These are phyloP conservation scores for Forsythia suspensa DNA, from an alignment of 257 asterid species.

Conservation along the genomic window DNA sequence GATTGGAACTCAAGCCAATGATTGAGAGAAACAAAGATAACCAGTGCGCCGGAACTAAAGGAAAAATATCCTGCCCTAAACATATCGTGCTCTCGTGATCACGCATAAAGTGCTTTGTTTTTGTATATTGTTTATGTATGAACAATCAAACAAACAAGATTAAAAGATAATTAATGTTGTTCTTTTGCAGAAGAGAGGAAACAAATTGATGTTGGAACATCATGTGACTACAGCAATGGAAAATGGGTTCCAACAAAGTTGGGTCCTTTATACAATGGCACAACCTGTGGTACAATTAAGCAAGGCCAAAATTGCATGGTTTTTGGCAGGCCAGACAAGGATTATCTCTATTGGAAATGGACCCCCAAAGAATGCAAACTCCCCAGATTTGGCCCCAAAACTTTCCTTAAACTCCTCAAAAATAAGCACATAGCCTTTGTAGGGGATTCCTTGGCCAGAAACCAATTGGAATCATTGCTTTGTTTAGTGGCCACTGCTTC, in stretches of 20 bases:
- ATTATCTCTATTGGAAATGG: conserved; percentile 76
- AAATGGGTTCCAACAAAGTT: conserved; percentile 45
- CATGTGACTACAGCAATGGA: conserved; percentile 70
- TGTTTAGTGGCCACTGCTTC: conserved; percentile 58
- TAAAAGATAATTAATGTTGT: neutral
- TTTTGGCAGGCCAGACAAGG: conserved; percentile 65
- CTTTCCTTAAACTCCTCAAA: conserved; percentile 47
- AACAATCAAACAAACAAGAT: too few species aligned
- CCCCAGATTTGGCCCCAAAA: conserved; percentile 54
- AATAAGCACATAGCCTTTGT: conserved; percentile 77
- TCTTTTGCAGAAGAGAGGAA: conserved; percentile 33
- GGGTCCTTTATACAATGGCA: conserved; percentile 65
- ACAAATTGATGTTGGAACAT: neutral
- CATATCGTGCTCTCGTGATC: neutral
- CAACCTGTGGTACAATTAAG: conserved; percentile 64
- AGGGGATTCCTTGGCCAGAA: conserved; percentile 85
- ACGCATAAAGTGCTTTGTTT: neutral
- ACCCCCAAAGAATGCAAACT: conserved; percentile 60
- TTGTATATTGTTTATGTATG: neutral
- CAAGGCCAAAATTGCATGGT: conserved; percentile 68
- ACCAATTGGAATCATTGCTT: conserved; percentile 74
- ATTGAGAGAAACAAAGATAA: neutral
- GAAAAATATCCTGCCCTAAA: neutral
- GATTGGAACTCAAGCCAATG: neutral
- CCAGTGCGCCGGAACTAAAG: too few species aligned